Base-by-base conservation (phyloP, 1,139 yeast genomes). In the Sugiyamaella pinicola region DNA sequence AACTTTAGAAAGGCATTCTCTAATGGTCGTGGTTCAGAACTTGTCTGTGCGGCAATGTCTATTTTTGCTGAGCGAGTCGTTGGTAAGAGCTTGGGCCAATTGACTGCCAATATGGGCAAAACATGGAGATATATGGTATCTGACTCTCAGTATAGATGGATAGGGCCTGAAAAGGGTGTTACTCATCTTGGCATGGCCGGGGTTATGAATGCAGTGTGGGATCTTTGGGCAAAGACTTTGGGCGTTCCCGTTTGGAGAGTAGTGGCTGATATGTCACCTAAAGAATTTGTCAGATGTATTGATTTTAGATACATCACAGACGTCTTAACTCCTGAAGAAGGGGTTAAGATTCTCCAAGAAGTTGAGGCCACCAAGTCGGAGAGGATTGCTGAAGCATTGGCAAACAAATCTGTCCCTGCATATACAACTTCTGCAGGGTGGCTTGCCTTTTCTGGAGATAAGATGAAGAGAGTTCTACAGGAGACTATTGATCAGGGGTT, bases 341-440 rank as follows among this genome's bases (percentile, higher is more conserved):
- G 71, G 0, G 44, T 70, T 26, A 59, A 54, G 29, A 60, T 70
- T 56, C 64, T 69, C 47, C 54, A 58, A 41, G 57, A 60, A 38
- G 63, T 66, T 10, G 55, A 65, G 17, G 43, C 17, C 1, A 70
- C 68, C 4, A 72, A 70, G 56, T 62, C 60, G 12, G 60, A 59
- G 21, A 55, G 72, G 34, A 42, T 72, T n/a, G 44, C 64, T 28
- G 72, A 70, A 34, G 75, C 73, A 1, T 35, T 59, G 13, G 58
- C 58, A 19, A 64, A 67, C 54, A 56, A 52, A 4, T 74, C 75
- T 0, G 75, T 72, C 10, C 75, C 74, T 1, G 73, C 74, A 6
- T 72, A 72, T 54, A 71, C 75, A 24, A 72, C 75, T 15, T 64
- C 72, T 47, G 74, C 75, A 12, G 75, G 75, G 19, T 72, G 75